Evolutionary conservation across 2,329 filamentous ascomycete species (phyloP).

Genomic region (Aspergillus felis): DNA sequence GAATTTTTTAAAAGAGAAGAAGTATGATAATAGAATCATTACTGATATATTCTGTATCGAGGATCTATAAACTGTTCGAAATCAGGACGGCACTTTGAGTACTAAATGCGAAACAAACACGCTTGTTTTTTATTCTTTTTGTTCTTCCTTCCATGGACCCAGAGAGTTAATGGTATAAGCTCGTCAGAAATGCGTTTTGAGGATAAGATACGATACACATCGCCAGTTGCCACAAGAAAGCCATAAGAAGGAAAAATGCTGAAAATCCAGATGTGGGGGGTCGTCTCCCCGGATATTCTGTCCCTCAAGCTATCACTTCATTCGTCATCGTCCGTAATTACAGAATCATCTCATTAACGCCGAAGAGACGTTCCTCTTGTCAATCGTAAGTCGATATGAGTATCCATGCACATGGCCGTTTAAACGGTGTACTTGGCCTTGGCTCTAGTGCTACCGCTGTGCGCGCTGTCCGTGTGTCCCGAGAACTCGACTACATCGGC

Average conservation of each 20-base stretch:
- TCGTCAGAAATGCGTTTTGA: slow-evolving; percentile 28
- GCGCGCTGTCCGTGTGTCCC: slow-evolving; percentile 90
- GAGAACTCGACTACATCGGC: slow-evolving; percentile 87
- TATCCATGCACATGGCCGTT: slow-evolving; percentile 15
- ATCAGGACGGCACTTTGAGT: not conserved
- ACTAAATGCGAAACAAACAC: not conserved
- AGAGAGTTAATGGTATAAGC: slow-evolving; percentile 23
- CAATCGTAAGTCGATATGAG: slow-evolving; percentile 14
- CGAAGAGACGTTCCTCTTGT: slow-evolving; percentile 12
- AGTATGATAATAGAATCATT: not conserved
- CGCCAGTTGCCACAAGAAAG: slow-evolving; percentile 24
- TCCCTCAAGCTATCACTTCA: slow-evolving; percentile 10
- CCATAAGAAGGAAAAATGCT: slow-evolving; percentile 23
- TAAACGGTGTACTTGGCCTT: slow-evolving; percentile 92
- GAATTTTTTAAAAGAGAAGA: not conserved
- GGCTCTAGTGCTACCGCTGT: slow-evolving; percentile 87
- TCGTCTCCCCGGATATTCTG: slow-evolving; percentile 6
- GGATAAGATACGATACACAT: slow-evolving; percentile 33
- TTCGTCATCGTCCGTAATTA: slow-evolving; percentile 16
- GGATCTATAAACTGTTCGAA: not conserved
- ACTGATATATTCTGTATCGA: not conserved
- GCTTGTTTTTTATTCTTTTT: slow-evolving; percentile 1
- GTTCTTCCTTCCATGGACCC: slow-evolving; percentile 6
- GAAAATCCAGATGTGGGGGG: slow-evolving; percentile 10
- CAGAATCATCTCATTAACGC: slow-evolving; percentile 14